A percentile compares a stretch with the other conserved stretches of the same genome.
These are phyloP conservation scores for Bjerkandera adusta DNA, from an alignment of 1,284 basidiomycete species.

Conservation along the genomic window DNA sequence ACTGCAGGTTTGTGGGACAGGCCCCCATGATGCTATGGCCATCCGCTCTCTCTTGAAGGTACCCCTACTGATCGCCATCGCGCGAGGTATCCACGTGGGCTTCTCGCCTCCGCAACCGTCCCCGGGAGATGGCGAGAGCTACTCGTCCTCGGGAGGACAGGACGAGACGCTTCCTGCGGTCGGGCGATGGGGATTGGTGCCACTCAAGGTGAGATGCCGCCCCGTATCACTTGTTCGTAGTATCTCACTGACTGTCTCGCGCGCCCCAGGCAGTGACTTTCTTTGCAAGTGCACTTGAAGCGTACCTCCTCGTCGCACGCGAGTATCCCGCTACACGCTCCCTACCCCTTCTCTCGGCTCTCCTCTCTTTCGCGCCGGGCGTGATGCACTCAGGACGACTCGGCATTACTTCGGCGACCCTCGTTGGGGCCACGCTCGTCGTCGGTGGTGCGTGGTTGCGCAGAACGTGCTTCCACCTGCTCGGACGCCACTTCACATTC, in stretches of 20 bases:
- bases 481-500: constrained; percentile 4
- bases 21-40: not conserved
- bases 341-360: too few relatives aligned
- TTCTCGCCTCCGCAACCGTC: constrained; percentile 4
- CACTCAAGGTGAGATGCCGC: not conserved
- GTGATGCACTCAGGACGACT: too few relatives aligned
- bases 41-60: constrained; percentile 1
- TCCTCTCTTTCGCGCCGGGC: too few relatives aligned
- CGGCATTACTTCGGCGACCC: too few relatives aligned
- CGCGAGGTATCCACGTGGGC: not conserved
- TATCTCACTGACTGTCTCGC: too few relatives aligned
- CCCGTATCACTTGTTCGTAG: too few relatives aligned
- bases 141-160: not conserved
- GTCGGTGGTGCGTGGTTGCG: not conserved
- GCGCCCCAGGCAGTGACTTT: too few relatives aligned
- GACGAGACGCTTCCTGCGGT: not conserved
- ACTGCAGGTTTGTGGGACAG: too few relatives aligned
- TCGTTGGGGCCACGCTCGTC: not conserved
- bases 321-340: too few relatives aligned
- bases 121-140: not conserved
- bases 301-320: too few relatives aligned
- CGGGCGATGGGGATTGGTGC: not conserved
- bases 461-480: not conserved
- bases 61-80: constrained; percentile 2
- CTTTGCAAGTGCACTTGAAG: too few relatives aligned